These are phyloP conservation scores for Neurospora africana DNA, from an alignment of 495 filamentous ascomycete genomes.

Conservation along the genomic window DNA sequence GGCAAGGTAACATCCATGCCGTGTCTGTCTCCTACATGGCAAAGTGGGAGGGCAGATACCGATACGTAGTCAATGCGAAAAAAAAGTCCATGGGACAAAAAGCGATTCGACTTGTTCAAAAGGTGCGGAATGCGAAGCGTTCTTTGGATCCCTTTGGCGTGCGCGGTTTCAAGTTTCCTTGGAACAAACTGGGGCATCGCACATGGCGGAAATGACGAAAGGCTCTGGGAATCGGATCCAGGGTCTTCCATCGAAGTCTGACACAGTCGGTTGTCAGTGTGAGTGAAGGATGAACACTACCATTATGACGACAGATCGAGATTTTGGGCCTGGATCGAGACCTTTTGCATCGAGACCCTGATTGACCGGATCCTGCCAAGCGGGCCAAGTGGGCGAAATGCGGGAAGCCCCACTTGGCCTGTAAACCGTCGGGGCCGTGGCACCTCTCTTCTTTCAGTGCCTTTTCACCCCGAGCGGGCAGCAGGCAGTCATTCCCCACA, in stretches of 20 bases:
- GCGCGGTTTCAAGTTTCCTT: constrained; percentile 3
- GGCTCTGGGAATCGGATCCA: constrained; percentile 3
- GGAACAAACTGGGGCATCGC: constrained; percentile 5
- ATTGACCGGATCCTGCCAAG: neutral
- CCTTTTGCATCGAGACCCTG: neutral
- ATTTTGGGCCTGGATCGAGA: constrained; percentile 19
- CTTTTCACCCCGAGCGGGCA: neutral
- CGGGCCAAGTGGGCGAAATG: constrained; percentile 1
- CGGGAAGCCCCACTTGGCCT: constrained; percentile 13
- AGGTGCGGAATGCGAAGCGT: neutral
- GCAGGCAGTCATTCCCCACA: neutral
- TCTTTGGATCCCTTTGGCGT: neutral
- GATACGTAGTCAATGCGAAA: neutral
- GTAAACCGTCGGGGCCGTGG: neutral
- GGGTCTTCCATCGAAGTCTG: constrained; percentile 8
- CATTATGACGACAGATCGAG: constrained; percentile 16
- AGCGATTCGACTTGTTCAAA: neutral
- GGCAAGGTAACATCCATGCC: neutral
- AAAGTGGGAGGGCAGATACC: neutral
- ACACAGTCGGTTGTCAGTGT: neutral
- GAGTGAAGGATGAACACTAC: constrained; percentile 7
- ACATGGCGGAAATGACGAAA: constrained; percentile 7
- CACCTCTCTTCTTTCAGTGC: neutral
- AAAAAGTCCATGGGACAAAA: neutral
- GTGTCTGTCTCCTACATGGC: neutral